A percentile compares a stretch with the other conserved stretches of the same genome.
phyloP scores from a whole-genome alignment of 163 green algal species.

The Chlamydomonas reinhardtii region DNA sequence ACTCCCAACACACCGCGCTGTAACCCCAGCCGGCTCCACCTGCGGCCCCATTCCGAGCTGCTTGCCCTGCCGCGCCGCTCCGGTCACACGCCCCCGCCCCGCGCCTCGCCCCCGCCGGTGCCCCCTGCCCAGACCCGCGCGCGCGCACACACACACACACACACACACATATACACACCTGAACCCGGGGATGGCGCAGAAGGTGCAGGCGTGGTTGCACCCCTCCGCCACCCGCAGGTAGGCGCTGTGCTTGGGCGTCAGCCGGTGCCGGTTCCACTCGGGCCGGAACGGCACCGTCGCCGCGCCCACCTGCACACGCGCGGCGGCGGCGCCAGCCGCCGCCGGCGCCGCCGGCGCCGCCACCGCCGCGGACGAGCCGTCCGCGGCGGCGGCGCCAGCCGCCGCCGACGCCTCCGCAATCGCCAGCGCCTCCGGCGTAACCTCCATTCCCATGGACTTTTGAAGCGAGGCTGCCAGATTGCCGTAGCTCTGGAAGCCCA shows the following conservation, averaged over 20 bases:
- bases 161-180: constrained; percentile 15
- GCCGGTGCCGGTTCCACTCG: constrained; percentile 80
- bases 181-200: constrained; percentile 81
- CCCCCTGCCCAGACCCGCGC: no score
- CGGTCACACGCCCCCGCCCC: no score
- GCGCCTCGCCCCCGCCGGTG: no score
- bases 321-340: background rate
- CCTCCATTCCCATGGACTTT: constrained; percentile 63
- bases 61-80: no score
- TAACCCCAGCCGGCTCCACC: no score
- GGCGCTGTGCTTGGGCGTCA: constrained; percentile 87
- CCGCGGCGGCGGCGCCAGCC: background rate
- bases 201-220: constrained; percentile 93
- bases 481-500: constrained; percentile 81
- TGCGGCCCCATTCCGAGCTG: no score
- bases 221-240: constrained; percentile 95
- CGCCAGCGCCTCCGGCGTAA: constrained; percentile 18
- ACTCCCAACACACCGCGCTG: no score
- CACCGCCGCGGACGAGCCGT: constrained; percentile 12
- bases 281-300: constrained; percentile 87
- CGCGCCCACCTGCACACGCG: constrained; percentile 76
- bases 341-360: background rate
- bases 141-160: no score
- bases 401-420: constrained; percentile 4
- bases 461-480: constrained; percentile 67